Evolutionary conservation across 176 grass and related monocot species (phyloP).

Genomic region (Lolium rigidum): DNA sequence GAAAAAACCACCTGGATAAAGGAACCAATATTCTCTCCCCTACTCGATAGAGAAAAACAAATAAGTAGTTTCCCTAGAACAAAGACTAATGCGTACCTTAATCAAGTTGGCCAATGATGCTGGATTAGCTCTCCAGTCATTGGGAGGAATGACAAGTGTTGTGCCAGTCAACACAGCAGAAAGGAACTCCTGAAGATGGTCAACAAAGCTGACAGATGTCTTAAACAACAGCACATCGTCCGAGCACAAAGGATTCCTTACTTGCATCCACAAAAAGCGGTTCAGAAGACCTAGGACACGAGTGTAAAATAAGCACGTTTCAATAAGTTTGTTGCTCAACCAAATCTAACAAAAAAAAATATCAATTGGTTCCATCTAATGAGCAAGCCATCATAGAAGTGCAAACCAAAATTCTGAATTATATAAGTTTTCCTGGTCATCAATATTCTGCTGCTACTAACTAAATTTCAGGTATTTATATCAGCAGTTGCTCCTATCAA

Average conservation of each 20-base stretch:
- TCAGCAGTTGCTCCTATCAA: neutral
- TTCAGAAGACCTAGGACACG: conserved; percentile 79
- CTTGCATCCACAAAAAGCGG: conserved; percentile 91
- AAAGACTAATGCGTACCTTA: conserved; percentile 48
- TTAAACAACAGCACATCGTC: conserved; percentile 86
- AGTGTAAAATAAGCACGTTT: conserved; percentile 47
- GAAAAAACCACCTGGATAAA: neutral
- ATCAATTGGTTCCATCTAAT: neutral
- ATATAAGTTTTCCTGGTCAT: neutral
- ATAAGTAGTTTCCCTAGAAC: neutral
- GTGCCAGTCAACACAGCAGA: conserved; percentile 77
- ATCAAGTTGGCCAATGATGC: conserved; percentile 65
- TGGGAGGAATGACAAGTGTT: conserved; percentile 69
- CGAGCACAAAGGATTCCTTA: conserved; percentile 56
- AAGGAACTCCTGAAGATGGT: conserved; percentile 95
- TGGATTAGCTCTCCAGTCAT: conserved; percentile 74
- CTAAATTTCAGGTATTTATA: conserved; percentile 12
- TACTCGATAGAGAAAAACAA: neutral
- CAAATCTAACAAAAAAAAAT: conserved; percentile 20
- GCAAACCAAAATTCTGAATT: neutral
- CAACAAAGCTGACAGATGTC: conserved; percentile 88
- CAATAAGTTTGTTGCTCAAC: conserved; percentile 21
- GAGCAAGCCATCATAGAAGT: conserved; percentile 13
- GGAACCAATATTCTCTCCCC: neutral
- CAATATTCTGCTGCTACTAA: neutral